These are phyloP conservation scores for Ascochyta lentis DNA, from an alignment of 2,329 filamentous ascomycete species.

Conservation along the genomic window DNA sequence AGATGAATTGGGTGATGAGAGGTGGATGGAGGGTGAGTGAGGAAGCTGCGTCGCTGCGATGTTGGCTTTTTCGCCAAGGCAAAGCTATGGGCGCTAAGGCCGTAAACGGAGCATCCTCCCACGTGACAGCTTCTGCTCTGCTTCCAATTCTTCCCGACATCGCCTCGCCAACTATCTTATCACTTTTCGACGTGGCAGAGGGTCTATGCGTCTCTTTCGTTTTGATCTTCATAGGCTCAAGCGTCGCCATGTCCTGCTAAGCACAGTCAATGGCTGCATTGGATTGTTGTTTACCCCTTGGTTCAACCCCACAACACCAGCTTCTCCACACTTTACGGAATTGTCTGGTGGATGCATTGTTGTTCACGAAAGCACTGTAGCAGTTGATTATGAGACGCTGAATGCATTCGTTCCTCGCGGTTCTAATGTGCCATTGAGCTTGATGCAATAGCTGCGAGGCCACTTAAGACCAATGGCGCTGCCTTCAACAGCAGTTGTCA, in stretches of 20 bases:
- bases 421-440: no score
- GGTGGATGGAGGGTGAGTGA: slow-evolving; percentile 19
- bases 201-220: not conserved
- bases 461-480: no score
- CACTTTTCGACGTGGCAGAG: not conserved
- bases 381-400: not conserved
- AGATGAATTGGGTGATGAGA: slow-evolving; percentile 44
- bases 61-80: slow-evolving; percentile 15
- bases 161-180: slow-evolving; percentile 19
- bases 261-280: slow-evolving; percentile 7
- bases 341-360: not conserved
- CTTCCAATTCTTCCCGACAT: slow-evolving; percentile 18
- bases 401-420: not conserved
- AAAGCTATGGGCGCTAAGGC: slow-evolving; percentile 30
- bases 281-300: slow-evolving; percentile 1
- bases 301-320: slow-evolving; percentile 16
- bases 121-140: slow-evolving; percentile 7
- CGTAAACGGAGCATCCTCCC: slow-evolving; percentile 11
- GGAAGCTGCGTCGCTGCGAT: slow-evolving; percentile 12
- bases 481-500: no score
- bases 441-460: no score
- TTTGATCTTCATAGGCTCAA: not conserved
- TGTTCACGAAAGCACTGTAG: not conserved
- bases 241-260: not conserved
- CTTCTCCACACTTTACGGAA: slow-evolving; percentile 16